Evolutionary conservation across 2,329 filamentous ascomycete genomes (phyloP).

Genomic region (Aspergillus texensis): DNA sequence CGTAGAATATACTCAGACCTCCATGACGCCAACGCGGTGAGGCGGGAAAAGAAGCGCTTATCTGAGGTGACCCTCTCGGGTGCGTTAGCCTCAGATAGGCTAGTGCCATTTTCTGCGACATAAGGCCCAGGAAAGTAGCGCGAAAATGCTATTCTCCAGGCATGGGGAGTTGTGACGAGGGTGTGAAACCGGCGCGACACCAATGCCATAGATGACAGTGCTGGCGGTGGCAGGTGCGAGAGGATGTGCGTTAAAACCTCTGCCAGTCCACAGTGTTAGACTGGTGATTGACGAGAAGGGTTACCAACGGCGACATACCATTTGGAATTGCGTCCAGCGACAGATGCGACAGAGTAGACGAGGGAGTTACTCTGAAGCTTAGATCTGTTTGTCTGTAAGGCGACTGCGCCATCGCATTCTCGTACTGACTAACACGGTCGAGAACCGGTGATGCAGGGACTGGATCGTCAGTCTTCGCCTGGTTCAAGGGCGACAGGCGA

Average conservation of each 20-base stretch:
- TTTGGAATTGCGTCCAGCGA: constrained; percentile 72
- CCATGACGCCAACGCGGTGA: constrained; percentile 88
- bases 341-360: constrained; percentile 47
- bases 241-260: constrained; percentile 91
- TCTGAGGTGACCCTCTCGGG: constrained; percentile 67
- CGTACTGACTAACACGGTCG: constrained; percentile 53
- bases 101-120: constrained; percentile 49
- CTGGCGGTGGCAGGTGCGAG: constrained; percentile 84
- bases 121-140: constrained; percentile 84
- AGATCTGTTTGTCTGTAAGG: constrained; percentile 46
- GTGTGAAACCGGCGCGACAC: constrained; percentile 86
- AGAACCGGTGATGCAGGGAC: background rate
- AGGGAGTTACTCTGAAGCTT: constrained; percentile 55
- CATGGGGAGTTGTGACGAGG: constrained; percentile 86
- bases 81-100: constrained; percentile 50
- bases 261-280: constrained; percentile 42
- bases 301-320: constrained; percentile 56
- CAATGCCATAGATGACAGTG: constrained; percentile 77
- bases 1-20: constrained; percentile 91
- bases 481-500: constrained; percentile 30
- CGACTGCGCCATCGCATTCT: constrained; percentile 47
- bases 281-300: constrained; percentile 8
- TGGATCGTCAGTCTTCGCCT: constrained; percentile 1
- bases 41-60: constrained; percentile 75
- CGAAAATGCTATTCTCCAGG: constrained; percentile 90